Evolutionary conservation across 1,139 yeast genomes (phyloP), one percentile per base, ranked within the genome.

Genomic region (Yamadazyma membranifaciens): DNA sequence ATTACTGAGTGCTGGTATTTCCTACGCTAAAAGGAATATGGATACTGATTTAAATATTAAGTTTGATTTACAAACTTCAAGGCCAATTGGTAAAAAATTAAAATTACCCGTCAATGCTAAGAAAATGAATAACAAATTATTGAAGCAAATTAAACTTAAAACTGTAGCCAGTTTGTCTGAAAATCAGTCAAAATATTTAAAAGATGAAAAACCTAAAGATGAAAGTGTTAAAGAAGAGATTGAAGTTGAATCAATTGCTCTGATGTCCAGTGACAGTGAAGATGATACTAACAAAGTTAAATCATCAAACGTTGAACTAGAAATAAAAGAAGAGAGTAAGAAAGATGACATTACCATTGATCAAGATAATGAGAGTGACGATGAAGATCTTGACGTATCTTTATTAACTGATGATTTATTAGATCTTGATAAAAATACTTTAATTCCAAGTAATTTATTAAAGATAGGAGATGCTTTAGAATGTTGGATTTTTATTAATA

Each of bases 401-500:
- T 38, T 36, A 20, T 34, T 34, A 26, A 37, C 40, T 20, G 44
- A 45, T 22, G 46, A 54, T 54, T 32, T 46, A 12, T 38, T 41
- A 20, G 37, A 34, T 2, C 17, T 49, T 24, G 50, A 49, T 27
- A 44, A 45, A 30, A 9, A 29, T 1, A 6, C 22, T 3, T 40
- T 37, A 52, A 54, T 15, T 12, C 29, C 38, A 3, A 24, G 37
- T 10, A 44, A 34, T 37, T 36, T 51, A 25, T 41, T 30, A 36
- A 47, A 33, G 5, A 50, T 65, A 2, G 68, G 62, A 45, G 76
- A 75, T 40, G 76, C 83, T 1, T 59, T 87, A 29, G 91, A 85
- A 56, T 62, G 76, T 4, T 87, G 95, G 95, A 67, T 79, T 6
- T 87, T 87, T 51, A 62, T 87, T 36, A 87, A 87, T 55, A 76